phyloP scores from a whole-genome alignment of 345 rosid genomes.

The Theobroma cacao region DNA sequence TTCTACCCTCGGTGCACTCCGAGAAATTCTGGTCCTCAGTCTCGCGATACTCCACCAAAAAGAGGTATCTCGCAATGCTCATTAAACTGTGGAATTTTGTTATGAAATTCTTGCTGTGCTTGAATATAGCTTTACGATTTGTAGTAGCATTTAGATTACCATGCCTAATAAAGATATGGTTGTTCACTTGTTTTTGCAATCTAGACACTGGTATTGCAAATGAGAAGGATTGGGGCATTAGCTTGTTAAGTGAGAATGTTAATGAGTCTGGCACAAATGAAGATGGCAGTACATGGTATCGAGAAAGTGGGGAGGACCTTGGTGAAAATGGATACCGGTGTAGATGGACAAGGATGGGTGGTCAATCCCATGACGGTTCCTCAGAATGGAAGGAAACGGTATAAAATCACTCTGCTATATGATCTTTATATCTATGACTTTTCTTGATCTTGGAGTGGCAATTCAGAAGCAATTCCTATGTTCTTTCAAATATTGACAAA shows the following conservation, averaged over 20 bases:
- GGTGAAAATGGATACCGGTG: constrained; percentile 90
- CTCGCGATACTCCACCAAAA: constrained; percentile 85
- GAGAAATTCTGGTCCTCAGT: constrained; percentile 82
- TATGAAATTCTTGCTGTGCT: background rate
- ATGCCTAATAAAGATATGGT: constrained; percentile 9
- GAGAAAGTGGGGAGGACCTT: constrained; percentile 86
- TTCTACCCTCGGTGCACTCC: constrained; percentile 82
- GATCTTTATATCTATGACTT: constrained; percentile 10
- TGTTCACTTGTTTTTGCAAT: constrained; percentile 16
- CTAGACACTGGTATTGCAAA: constrained; percentile 98
- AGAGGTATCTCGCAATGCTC: constrained; percentile 53
- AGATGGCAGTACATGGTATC: constrained; percentile 89
- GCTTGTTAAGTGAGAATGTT: constrained; percentile 71
- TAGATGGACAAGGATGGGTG: constrained; percentile 98
- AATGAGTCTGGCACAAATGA: constrained; percentile 88
- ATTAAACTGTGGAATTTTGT: background rate
- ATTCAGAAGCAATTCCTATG: background rate
- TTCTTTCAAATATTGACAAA: background rate
- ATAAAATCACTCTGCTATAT: constrained; percentile 21
- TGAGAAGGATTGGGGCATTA: constrained; percentile 98
- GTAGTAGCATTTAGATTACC: background rate
- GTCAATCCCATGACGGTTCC: constrained; percentile 68
- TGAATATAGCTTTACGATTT: background rate
- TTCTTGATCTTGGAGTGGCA: constrained; percentile 10
- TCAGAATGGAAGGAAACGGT: constrained; percentile 98